Conservation (phyloP, 495 filamentous ascomycete genomes). For the Aspergillus mulundensis region DNA sequence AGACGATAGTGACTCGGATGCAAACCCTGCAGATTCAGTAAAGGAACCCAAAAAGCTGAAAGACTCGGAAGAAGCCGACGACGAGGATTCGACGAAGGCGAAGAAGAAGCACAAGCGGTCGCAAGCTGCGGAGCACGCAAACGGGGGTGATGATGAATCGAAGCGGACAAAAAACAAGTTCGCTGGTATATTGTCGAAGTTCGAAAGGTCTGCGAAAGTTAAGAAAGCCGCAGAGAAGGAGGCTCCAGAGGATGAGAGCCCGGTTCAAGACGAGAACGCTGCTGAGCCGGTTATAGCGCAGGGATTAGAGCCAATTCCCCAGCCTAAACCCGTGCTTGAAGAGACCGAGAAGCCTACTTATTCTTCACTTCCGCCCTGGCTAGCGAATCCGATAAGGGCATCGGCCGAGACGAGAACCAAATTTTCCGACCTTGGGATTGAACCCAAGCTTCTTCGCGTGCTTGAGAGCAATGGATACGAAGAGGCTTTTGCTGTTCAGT, state of each 20-base stretch:
- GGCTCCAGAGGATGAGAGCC: conserved; percentile 21
- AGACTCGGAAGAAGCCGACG: conserved; percentile 2
- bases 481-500: conserved; percentile 81
- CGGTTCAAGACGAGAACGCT: conserved; percentile 17
- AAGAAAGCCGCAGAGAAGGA: conserved; percentile 28
- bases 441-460: conserved; percentile 51
- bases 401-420: conserved; percentile 51
- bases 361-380: conserved; percentile 58
- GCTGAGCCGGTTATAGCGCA: conserved; percentile 50
- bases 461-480: conserved; percentile 63
- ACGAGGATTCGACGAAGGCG: not conserved
- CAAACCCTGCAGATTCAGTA: conserved; percentile 20
- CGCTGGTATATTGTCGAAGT: conserved; percentile 42
- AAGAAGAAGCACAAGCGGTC: conserved; percentile 8
- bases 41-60: conserved; percentile 9
- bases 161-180: conserved; percentile 34
- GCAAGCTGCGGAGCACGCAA: not conserved
- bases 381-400: conserved; percentile 66
- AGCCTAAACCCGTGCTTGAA: conserved; percentile 60
- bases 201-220: conserved; percentile 38
- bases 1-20: conserved; percentile 13
- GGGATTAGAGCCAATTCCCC: conserved; percentile 71
- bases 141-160: conserved; percentile 15
- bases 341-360: conserved; percentile 43
- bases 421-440: conserved; percentile 60